phyloP scores from a whole-genome alignment of 805 yeast species.

The Metschnikowia sp. region DNA sequence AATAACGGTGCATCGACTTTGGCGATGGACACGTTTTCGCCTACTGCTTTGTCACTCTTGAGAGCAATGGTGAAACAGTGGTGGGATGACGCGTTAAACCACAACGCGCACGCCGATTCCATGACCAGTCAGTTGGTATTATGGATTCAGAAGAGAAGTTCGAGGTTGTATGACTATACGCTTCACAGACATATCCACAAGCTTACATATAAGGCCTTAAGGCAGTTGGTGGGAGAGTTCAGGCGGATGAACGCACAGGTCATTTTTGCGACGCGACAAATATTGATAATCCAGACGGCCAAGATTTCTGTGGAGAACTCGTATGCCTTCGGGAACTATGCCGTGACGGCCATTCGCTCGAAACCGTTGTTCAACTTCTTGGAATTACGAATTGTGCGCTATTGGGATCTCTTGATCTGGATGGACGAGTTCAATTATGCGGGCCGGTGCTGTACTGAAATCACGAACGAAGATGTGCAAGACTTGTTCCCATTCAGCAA shows the following conservation, averaged over 20 bases:
- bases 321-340: conserved; percentile 84
- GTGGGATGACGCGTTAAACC: conserved; percentile 87
- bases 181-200: conserved; percentile 86
- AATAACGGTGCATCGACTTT: conserved; percentile 48
- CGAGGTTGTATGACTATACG: conserved; percentile 71
- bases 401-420: conserved; percentile 95
- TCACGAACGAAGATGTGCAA: conserved; percentile 43
- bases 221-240: conserved; percentile 79
- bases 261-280: conserved; percentile 76
- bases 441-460: conserved; percentile 56
- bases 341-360: conserved; percentile 71
- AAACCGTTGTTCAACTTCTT: conserved; percentile 80
- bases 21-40: conserved; percentile 80
- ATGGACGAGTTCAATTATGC: conserved; percentile 89
- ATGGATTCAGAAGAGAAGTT: conserved; percentile 80
- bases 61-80: conserved; percentile 76
- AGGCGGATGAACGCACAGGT: conserved; percentile 73
- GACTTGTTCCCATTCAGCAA: conserved; percentile 48
- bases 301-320: conserved; percentile 82
- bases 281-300: conserved; percentile 66
- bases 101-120: conserved; percentile 71
- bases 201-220: conserved; percentile 73
- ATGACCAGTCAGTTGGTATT: conserved; percentile 76
- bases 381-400: conserved; percentile 67
- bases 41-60: conserved; percentile 66